phyloP scores from a whole-genome alignment of 768 basidiomycete genomes.

The Boletus fagicola region DNA sequence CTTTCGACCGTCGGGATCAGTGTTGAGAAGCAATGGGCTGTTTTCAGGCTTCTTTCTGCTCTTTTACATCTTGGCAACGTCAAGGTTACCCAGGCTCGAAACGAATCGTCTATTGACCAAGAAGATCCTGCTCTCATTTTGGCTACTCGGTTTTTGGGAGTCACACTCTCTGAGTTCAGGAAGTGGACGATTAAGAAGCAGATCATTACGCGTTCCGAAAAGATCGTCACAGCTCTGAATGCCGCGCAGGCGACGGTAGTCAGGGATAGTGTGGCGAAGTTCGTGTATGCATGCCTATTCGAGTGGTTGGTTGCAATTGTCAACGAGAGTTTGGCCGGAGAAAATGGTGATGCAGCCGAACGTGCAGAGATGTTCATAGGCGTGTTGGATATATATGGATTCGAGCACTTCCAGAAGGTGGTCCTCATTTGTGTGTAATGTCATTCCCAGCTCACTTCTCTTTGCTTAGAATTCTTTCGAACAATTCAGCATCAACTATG shows the following conservation, averaged over 20 bases:
- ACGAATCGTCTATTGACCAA: conserved; percentile 82
- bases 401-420: conserved; percentile 96
- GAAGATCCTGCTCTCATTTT: conserved; percentile 75
- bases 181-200: conserved; percentile 99
- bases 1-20: conserved; percentile 96
- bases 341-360: conserved; percentile 85
- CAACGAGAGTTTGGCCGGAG: conserved; percentile 96
- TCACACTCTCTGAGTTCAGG: conserved; percentile 90
- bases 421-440: background rate
- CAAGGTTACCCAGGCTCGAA: conserved; percentile 77
- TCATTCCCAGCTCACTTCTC: conserved; percentile 4
- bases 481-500: conserved; percentile 99
- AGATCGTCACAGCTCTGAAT: conserved; percentile 87
- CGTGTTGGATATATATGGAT: conserved; percentile 96
- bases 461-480: conserved; percentile 78
- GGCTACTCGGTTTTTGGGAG: conserved; percentile 87
- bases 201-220: conserved; percentile 90
- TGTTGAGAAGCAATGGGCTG: conserved; percentile 97
- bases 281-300: conserved; percentile 97
- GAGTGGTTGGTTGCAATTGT: conserved; percentile 98
- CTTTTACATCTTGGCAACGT: conserved; percentile 98
- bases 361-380: conserved; percentile 98
- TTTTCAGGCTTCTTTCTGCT: conserved; percentile 90
- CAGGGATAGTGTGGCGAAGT: conserved; percentile 95
- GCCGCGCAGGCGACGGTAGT: conserved; percentile 90